phyloP scores from a whole-genome alignment of 306 rosid genomes.

The Calophaca sinica region DNA sequence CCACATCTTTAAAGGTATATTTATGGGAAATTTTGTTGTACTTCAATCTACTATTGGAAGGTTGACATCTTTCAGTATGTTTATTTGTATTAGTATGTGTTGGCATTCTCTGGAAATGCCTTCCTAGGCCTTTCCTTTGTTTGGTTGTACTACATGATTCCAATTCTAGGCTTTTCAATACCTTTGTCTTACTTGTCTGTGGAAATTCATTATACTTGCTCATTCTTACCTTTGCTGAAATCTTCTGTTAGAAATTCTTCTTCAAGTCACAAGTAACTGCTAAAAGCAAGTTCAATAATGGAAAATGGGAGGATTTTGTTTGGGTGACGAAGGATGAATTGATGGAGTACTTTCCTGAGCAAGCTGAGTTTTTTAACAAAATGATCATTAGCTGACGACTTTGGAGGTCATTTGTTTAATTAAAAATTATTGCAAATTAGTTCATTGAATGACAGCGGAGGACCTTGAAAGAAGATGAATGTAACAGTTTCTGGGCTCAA shows the following conservation, averaged over 20 bases:
- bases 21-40: constrained; percentile 3
- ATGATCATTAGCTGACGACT: constrained; percentile 78
- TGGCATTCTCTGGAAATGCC: constrained; percentile 19
- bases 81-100: background rate
- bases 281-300: constrained; percentile 60
- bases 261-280: constrained; percentile 93
- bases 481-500: constrained; percentile 8
- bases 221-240: constrained; percentile 38
- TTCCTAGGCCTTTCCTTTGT: background rate
- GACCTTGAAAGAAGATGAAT: constrained; percentile 28
- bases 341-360: constrained; percentile 81
- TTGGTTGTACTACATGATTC: background rate
- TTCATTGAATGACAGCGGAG: constrained; percentile 1
- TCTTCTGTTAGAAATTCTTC: constrained; percentile 70
- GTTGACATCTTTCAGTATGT: background rate
- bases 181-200: constrained; percentile 4
- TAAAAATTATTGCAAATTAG: constrained; percentile 28
- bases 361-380: constrained; percentile 76
- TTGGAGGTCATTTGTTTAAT: background rate
- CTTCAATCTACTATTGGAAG: no score
- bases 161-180: constrained; percentile 1
- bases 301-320: constrained; percentile 74
- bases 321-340: constrained; percentile 97
- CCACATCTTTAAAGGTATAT: constrained; percentile 70
- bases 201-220: constrained; percentile 23